Evolutionary conservation across 2,329 filamentous ascomycete genomes (phyloP).

Genomic region (Verticillium isaacii): DNA sequence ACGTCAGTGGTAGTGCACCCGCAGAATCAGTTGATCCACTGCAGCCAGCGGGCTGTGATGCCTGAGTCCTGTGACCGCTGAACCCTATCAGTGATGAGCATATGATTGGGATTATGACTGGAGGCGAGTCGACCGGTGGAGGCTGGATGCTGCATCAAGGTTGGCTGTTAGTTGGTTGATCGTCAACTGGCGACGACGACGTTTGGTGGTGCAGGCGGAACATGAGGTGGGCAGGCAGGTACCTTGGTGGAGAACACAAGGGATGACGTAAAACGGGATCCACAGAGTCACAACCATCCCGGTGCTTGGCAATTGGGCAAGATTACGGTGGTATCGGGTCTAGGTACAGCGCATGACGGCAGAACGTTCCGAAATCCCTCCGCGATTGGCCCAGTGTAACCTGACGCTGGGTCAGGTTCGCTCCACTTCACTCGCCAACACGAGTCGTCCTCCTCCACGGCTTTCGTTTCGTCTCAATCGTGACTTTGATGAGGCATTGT

Average conservation of each 20-base stretch:
- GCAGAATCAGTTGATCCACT: neutral
- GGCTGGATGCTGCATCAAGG: neutral
- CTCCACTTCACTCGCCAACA: neutral
- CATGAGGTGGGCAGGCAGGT: no score
- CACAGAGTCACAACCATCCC: neutral
- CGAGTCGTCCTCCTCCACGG: neutral
- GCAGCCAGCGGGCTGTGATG: neutral
- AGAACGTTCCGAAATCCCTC: neutral
- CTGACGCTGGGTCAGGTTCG: neutral
- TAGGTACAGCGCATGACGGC: neutral
- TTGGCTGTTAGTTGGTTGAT: neutral
- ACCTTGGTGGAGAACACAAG: neutral
- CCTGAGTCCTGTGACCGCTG: neutral
- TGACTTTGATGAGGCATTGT: neutral
- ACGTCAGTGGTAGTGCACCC: neutral
- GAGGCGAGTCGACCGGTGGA: neutral
- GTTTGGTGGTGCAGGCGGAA: neutral
- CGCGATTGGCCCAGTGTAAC: neutral
- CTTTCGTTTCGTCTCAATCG: neutral
- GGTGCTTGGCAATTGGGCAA: neutral
- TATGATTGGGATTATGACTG: neutral
- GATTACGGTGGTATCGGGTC: neutral
- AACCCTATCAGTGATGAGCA: neutral
- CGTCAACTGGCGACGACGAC: no score
- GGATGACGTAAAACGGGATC: neutral